Conservation (phyloP, 768 basidiomycete species). For the Polyporus arcularius region DNA sequence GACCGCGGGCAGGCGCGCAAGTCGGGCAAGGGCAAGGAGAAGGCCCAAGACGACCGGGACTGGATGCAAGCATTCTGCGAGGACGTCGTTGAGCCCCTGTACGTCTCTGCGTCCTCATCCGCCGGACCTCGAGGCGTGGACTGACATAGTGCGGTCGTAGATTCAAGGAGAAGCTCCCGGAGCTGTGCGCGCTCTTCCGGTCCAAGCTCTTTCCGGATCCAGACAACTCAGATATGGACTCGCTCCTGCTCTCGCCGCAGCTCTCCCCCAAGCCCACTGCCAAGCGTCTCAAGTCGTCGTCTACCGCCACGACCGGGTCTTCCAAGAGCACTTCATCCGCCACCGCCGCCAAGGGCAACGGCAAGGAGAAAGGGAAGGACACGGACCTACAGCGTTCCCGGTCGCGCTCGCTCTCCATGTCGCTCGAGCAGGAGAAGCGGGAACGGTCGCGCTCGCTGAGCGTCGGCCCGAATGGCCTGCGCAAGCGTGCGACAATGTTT, state of each 20-base stretch:
- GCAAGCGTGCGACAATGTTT: conserved; percentile 59
- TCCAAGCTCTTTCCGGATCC: conserved; percentile 68
- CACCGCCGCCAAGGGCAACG: not conserved
- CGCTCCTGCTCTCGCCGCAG: conserved; percentile 17
- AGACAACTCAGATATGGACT: conserved; percentile 49
- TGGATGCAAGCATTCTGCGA: conserved; percentile 78
- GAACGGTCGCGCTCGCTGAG: conserved; percentile 36
- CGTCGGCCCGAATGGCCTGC: conserved; percentile 34
- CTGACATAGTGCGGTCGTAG: conserved; percentile 35
- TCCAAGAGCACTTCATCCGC: not conserved
- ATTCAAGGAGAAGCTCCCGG: conserved; percentile 55
- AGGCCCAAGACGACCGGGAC: conserved; percentile 40
- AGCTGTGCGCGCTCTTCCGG: conserved; percentile 56
- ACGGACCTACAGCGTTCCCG: conserved; percentile 4
- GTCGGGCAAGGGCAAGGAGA: conserved; percentile 21
- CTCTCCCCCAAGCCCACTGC: conserved; percentile 17
- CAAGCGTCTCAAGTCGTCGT: conserved; percentile 18
- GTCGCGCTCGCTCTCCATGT: conserved; percentile 53
- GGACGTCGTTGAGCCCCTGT: conserved; percentile 67
- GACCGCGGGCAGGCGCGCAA: conserved; percentile 13
- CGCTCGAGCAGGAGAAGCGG: conserved; percentile 62
- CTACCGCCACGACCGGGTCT: not conserved
- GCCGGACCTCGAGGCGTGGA: not conserved
- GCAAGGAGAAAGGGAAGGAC: conserved; percentile 5
- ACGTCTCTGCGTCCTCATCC: conserved; percentile 27